Conservation (phyloP, 768 basidiomycete species). For the Russula foetens region DNA sequence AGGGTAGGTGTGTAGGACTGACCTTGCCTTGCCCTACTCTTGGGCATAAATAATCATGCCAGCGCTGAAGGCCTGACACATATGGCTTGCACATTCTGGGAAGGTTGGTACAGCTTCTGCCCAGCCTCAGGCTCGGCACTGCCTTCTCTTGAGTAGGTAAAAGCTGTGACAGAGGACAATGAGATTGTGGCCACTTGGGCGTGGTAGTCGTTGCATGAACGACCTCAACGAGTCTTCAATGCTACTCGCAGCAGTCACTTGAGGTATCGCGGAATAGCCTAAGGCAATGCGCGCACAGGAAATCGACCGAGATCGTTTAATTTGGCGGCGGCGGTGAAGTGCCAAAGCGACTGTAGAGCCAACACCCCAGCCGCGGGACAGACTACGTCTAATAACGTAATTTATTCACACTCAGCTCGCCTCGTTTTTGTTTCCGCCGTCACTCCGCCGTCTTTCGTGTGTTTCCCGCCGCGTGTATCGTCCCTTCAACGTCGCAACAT, state of each 20-base stretch:
- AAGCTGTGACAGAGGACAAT: not conserved
- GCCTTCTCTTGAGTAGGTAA: not conserved
- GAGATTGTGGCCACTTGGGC: not conserved
- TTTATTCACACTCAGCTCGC: not conserved
- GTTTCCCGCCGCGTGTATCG: not conserved
- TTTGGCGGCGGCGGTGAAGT: too few species aligned
- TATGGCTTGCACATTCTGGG: not conserved
- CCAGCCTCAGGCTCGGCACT: not conserved
- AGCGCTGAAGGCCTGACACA: not conserved
- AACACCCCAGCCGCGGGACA: too few species aligned
- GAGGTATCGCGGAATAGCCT: not conserved
- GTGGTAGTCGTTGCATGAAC: not conserved
- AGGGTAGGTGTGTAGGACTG: not conserved
- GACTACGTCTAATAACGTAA: too few species aligned
- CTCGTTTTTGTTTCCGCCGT: not conserved
- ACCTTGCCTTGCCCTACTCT: not conserved
- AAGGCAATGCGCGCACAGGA: not conserved
- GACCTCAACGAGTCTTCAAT: not conserved
- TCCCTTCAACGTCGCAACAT: not conserved
- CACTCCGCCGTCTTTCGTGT: not conserved
- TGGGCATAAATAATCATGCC: not conserved
- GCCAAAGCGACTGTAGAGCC: too few species aligned
- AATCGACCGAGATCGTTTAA: not conserved
- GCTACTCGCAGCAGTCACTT: not conserved
- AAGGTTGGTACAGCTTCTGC: too few species aligned